Evolutionary conservation across 1,284 basidiomycete species (phyloP).

Genomic region (Fistulinella cinereoalba): DNA sequence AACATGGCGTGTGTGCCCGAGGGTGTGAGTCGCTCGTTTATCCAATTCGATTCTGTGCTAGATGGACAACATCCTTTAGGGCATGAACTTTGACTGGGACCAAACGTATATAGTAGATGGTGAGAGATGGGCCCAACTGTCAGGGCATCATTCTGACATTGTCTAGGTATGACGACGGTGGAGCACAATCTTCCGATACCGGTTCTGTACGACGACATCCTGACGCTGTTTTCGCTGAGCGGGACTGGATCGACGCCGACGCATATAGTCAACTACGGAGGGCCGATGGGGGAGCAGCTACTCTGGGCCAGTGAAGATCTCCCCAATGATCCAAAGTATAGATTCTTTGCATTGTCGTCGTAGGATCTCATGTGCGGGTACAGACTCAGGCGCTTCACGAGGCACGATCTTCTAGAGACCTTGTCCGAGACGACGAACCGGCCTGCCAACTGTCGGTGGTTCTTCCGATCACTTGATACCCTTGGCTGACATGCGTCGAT

Average conservation of each 20-base stretch:
- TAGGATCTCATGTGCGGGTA: background rate
- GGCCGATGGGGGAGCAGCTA: slow-evolving; percentile 60
- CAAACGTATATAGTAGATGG: slow-evolving; percentile 72
- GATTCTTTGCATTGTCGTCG: slow-evolving; percentile 3
- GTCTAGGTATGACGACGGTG: slow-evolving; percentile 71
- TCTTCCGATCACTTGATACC: background rate
- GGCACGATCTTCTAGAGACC: slow-evolving; percentile 61
- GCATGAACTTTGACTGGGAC: slow-evolving; percentile 77
- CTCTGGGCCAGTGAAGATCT: slow-evolving; percentile 66
- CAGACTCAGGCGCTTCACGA: slow-evolving; percentile 59
- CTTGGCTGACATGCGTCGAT: slow-evolving; percentile 6
- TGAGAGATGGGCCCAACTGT: slow-evolving; percentile 23
- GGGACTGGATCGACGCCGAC: slow-evolving; percentile 73
- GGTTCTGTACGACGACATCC: slow-evolving; percentile 63
- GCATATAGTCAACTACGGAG: slow-evolving; percentile 72
- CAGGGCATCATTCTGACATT: slow-evolving; percentile 7
- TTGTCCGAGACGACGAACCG: slow-evolving; percentile 59
- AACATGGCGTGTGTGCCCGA: slow-evolving; percentile 72
- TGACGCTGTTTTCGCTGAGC: slow-evolving; percentile 57
- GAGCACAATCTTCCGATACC: slow-evolving; percentile 69
- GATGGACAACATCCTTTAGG: slow-evolving; percentile 33
- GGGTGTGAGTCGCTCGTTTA: slow-evolving; percentile 39
- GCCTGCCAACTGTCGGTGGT: slow-evolving; percentile 52
- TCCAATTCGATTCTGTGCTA: background rate
- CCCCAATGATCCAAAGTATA: slow-evolving; percentile 63